phyloP scores from a whole-genome alignment of 192 early-diverging fungal species.

The Umbelopsis sp. region DNA sequence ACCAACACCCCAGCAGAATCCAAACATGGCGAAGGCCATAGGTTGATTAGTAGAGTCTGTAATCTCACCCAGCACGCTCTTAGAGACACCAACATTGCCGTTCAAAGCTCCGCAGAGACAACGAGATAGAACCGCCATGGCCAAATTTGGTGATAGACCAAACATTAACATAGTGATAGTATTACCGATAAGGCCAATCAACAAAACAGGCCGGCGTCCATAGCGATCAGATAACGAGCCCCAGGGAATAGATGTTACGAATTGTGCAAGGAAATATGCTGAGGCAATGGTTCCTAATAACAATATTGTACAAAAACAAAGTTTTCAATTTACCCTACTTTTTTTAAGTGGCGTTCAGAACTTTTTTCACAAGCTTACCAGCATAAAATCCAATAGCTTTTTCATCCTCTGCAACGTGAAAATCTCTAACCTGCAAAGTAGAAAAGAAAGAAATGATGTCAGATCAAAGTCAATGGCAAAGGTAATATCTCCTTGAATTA shows the following conservation, averaged over 20 bases:
- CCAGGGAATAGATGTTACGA: slow-evolving; percentile 72
- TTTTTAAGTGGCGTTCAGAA: slow-evolving; percentile 12
- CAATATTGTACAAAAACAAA: slow-evolving; percentile 9
- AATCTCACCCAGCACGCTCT: slow-evolving; percentile 84
- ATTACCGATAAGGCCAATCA: slow-evolving; percentile 81
- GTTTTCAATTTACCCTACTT: slow-evolving; percentile 3
- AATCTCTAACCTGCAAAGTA: slow-evolving; percentile 60
- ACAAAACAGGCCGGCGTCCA: slow-evolving; percentile 80
- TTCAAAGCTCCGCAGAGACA: slow-evolving; percentile 71
- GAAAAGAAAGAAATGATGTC: background rate
- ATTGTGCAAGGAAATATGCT: slow-evolving; percentile 72
- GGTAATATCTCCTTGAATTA: no score
- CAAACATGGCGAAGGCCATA: slow-evolving; percentile 76
- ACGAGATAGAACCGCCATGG: slow-evolving; percentile 64
- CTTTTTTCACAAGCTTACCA: slow-evolving; percentile 51
- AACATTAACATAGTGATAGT: slow-evolving; percentile 69
- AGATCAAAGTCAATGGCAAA: background rate
- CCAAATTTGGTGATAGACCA: slow-evolving; percentile 64
- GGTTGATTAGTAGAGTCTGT: slow-evolving; percentile 81
- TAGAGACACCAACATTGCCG: slow-evolving; percentile 80
- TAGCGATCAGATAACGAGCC: slow-evolving; percentile 75
- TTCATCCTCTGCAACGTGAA: slow-evolving; percentile 68
- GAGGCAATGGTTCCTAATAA: slow-evolving; percentile 48
- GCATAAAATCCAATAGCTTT: slow-evolving; percentile 85
- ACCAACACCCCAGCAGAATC: slow-evolving; percentile 72